phyloP scores from a whole-genome alignment of 495 filamentous ascomycete genomes.

The Echria macrotheca region DNA sequence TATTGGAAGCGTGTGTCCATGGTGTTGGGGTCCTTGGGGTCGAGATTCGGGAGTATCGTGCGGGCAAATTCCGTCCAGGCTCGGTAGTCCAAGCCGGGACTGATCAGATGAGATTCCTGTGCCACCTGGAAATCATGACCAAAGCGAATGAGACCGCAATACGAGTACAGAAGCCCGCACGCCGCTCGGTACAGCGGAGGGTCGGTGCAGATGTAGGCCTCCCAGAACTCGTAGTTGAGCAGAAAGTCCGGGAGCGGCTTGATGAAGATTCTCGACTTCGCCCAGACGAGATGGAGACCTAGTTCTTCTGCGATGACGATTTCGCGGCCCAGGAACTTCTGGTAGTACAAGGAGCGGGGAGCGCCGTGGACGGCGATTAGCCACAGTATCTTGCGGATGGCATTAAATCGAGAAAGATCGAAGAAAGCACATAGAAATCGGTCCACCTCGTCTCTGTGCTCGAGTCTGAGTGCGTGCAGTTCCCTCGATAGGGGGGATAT shows the following conservation, averaged over 20 bases:
- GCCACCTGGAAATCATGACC: background rate
- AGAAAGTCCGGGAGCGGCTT: conserved; percentile 54
- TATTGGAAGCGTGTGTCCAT: too few species aligned
- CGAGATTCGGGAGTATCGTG: too few species aligned
- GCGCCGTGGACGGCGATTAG: too few species aligned
- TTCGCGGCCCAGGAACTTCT: conserved; percentile 20
- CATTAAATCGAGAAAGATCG: too few species aligned
- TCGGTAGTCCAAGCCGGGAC: background rate
- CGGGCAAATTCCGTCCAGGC: background rate
- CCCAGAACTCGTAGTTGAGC: conserved; percentile 20
- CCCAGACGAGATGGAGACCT: conserved; percentile 53
- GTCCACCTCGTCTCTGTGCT: too few species aligned
- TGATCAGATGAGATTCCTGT: background rate
- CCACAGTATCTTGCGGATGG: too few species aligned
- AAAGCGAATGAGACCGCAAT: background rate
- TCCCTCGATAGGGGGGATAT: too few species aligned
- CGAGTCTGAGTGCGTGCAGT: too few species aligned
- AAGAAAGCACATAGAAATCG: too few species aligned
- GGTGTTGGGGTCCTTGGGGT: too few species aligned
- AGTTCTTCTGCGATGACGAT: conserved; percentile 37
- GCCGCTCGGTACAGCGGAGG: background rate
- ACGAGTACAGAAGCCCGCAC: background rate
- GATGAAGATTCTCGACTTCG: conserved; percentile 44
- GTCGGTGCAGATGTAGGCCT: background rate
- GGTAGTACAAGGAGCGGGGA: conserved; percentile 23